Evolutionary conservation across 495 filamentous ascomycete genomes (phyloP).

Genomic region (Aspergillus mulundensis): DNA sequence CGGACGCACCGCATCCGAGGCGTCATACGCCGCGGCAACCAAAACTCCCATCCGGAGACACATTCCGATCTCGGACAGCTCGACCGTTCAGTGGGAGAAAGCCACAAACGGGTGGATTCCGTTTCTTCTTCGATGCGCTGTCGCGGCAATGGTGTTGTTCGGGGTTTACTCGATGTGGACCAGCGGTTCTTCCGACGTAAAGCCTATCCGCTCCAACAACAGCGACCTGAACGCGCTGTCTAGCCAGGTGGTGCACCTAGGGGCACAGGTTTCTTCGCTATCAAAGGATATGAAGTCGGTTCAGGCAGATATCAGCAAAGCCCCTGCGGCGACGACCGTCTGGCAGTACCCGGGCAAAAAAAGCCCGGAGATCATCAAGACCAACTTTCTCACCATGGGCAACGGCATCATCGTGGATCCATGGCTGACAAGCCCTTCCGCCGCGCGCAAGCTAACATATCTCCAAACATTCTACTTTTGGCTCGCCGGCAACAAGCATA

Average conservation of each 20-base stretch:
- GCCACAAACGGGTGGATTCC: background rate
- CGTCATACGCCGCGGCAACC: conserved; percentile 12
- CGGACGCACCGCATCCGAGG: background rate
- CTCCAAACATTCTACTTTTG: conserved; percentile 8
- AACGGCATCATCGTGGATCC: conserved; percentile 39
- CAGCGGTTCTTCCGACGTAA: background rate
- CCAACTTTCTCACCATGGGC: conserved; percentile 36
- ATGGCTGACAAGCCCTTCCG: conserved; percentile 28
- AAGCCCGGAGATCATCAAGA: conserved; percentile 16
- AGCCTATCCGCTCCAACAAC: conserved; percentile 16
- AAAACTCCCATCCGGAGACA: conserved; percentile 26
- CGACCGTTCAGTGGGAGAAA: background rate
- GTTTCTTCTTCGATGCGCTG: background rate
- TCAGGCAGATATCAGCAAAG: conserved; percentile 21
- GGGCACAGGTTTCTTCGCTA: conserved; percentile 32
- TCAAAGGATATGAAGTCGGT: conserved; percentile 32
- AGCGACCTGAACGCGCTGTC: conserved; percentile 25
- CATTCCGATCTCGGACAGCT: background rate
- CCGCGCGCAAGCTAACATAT: conserved; percentile 8
- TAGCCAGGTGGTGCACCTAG: conserved; percentile 30
- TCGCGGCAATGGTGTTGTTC: background rate
- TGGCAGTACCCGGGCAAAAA: conserved; percentile 1
- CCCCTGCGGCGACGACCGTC: conserved; percentile 20
- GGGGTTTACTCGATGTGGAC: background rate
- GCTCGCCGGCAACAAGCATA: background rate